These are phyloP conservation scores for Raddia distichophylla DNA, from an alignment of 176 grass and related monocot genomes.

Conservation along the genomic window DNA sequence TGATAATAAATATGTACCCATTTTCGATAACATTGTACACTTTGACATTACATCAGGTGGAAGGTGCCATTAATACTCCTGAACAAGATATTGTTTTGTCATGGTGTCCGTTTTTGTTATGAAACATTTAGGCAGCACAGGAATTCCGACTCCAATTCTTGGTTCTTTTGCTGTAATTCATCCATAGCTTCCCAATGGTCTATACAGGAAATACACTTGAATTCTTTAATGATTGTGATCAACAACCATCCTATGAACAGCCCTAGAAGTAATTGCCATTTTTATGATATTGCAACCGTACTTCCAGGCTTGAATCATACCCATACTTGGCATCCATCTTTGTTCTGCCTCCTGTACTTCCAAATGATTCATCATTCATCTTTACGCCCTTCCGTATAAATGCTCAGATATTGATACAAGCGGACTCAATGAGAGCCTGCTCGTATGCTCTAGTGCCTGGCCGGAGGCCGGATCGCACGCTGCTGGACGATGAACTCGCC, in stretches of 20 bases:
- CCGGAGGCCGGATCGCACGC: too few relatives aligned
- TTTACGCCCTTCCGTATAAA: neutral
- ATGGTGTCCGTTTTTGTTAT: neutral
- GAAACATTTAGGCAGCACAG: neutral
- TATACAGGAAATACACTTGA: neutral
- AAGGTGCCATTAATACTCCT: constrained; percentile 1
- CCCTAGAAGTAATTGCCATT: neutral
- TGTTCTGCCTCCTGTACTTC: neutral
- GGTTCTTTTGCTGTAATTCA: constrained; percentile 7
- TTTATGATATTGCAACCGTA: neutral
- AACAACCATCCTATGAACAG: neutral
- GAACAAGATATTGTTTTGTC: neutral
- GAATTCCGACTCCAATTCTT: neutral
- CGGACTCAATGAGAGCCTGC: too few relatives aligned
- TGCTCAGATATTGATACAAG: neutral
- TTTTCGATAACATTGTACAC: neutral
- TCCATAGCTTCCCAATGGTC: neutral
- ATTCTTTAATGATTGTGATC: neutral
- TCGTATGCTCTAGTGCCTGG: neutral
- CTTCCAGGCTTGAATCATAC: neutral
- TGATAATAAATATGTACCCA: constrained; percentile 29
- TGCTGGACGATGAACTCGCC: too few relatives aligned
- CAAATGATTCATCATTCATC: neutral
- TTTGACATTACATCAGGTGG: neutral
- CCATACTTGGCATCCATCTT: constrained; percentile 1